A percentile compares a stretch with the other conserved stretches of the same genome.
phyloP scores from a whole-genome alignment of 106 monocot species.

The Allium fistulosum region DNA sequence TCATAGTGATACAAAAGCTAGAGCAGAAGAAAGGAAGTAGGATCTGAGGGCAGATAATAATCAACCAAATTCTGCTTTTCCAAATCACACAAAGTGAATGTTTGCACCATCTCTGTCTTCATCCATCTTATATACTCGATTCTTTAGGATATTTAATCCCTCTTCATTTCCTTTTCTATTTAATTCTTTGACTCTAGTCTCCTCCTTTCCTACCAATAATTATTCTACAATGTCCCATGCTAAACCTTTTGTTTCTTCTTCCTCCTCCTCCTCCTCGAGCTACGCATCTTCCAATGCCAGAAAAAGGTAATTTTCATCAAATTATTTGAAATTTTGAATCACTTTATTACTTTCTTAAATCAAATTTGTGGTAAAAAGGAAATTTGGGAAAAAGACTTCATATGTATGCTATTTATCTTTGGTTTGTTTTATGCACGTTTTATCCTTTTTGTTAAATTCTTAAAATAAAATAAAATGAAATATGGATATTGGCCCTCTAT shows the following conservation, averaged over 20 bases:
- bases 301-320: conserved; percentile 8
- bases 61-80: no score
- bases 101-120: no score
- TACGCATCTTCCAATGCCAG: conserved; percentile 9
- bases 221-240: conserved; percentile 16
- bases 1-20: no score
- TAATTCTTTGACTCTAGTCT: not conserved
- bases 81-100: no score
- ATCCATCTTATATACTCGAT: no score
- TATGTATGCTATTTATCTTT: no score
- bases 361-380: no score
- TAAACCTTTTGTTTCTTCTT: not conserved
- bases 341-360: not conserved
- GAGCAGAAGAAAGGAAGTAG: no score
- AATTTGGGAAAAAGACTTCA: no score
- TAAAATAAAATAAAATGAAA: not conserved
- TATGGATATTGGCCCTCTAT: not conserved
- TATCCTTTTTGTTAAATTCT: no score
- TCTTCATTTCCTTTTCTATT: not conserved
- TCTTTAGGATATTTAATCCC: not conserved
- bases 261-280: conserved; percentile 25
- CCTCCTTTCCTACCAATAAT: not conserved
- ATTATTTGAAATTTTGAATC: not conserved
- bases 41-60: no score
- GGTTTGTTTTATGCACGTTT: no score